Percentiles rank a stretch among this genome's conserved stretches.
Evolutionary conservation across 768 basidiomycete species (phyloP).

Genomic region (Termitomyces sp.): DNA sequence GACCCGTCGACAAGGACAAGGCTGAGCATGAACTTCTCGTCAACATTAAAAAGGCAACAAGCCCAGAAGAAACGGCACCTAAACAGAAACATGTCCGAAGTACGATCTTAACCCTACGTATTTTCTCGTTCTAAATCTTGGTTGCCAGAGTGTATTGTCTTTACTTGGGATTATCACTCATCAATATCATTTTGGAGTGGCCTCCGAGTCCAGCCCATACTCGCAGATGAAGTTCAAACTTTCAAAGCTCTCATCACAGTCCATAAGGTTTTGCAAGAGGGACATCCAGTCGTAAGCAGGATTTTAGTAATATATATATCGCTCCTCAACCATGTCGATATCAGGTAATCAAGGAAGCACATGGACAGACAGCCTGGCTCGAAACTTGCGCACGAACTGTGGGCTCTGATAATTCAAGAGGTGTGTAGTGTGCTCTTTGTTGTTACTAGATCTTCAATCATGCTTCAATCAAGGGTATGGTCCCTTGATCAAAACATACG

Average conservation of each 20-base stretch:
- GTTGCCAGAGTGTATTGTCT: constrained; percentile 87
- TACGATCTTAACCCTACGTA: constrained; percentile 37
- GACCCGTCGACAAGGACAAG: constrained; percentile 98
- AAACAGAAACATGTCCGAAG: constrained; percentile 99
- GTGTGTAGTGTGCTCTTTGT: constrained; percentile 38
- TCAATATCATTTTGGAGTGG: constrained; percentile 98
- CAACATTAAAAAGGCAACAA: constrained; percentile 98
- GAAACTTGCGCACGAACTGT: constrained; percentile 95
- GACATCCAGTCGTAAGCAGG: constrained; percentile 78
- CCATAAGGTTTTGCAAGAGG: constrained; percentile 97
- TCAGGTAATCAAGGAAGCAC: constrained; percentile 95
- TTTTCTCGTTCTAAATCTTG: constrained; percentile 7
- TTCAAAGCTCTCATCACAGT: constrained; percentile 98
- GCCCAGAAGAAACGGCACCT: constrained; percentile 90
- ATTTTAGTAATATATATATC: not conserved
- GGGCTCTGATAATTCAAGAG: constrained; percentile 70
- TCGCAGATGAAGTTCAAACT: constrained; percentile 96
- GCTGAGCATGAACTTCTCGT: constrained; percentile 91
- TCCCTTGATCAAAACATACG: constrained; percentile 90
- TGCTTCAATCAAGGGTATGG: constrained; percentile 67
- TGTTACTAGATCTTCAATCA: not conserved
- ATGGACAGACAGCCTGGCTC: constrained; percentile 95
- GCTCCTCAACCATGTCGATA: constrained; percentile 5
- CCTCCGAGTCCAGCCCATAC: constrained; percentile 92
- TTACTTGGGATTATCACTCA: constrained; percentile 99